Evolutionary conservation across 495 filamentous ascomycete species (phyloP), one percentile per base, ranked within the genome.

Genomic region (Trichoderma gamsii): DNA sequence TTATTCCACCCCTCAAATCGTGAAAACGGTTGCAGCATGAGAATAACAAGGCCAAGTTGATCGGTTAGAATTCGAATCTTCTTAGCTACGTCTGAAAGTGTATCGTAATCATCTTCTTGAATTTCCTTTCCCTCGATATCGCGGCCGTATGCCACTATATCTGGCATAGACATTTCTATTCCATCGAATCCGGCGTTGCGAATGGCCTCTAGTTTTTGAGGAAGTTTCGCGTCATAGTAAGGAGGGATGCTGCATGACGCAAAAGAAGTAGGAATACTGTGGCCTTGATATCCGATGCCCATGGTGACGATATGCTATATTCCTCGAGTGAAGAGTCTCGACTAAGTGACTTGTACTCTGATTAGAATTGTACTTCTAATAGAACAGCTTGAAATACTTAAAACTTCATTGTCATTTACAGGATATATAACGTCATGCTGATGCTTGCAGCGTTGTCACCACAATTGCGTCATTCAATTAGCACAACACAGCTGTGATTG

Each of bases 1-100:
- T 80, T 79, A 2, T 80, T 76, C 89, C 90, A 95, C 7, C 91
- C 91, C 71, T 96, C 91, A 71, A 93, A 92, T 68, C 92, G 90
- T 8, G 87, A 76, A 72, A 93, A 93, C 0, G 91, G 90, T 72
- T 94, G 91, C 12, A 96, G 75, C 79, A 92, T 89, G 72, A 93
- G 80, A 56, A 94, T 85, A 29, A 77, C 79, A 7, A 94, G 79
- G 0, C 76, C 71, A 41, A 84, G 78, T 23, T 80, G 74, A 21
- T 84, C 73, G 68, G 84, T 89, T 41, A 89, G 71, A 4, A 73
- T 76, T 27, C 78, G 79, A 51, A 91, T 82, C 51, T 85, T 79
- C 8, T 71, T 64, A 0, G 81, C 86, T 0, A 85, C 83, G 4
- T 76, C 72, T 41, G 79, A 77, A 0, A 93, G 79, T 1, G 80